A percentile compares a stretch with the other conserved stretches of the same genome.
phyloP scores from a whole-genome alignment of 495 filamentous ascomycete species.

The Chaetomidium leptoderma region DNA sequence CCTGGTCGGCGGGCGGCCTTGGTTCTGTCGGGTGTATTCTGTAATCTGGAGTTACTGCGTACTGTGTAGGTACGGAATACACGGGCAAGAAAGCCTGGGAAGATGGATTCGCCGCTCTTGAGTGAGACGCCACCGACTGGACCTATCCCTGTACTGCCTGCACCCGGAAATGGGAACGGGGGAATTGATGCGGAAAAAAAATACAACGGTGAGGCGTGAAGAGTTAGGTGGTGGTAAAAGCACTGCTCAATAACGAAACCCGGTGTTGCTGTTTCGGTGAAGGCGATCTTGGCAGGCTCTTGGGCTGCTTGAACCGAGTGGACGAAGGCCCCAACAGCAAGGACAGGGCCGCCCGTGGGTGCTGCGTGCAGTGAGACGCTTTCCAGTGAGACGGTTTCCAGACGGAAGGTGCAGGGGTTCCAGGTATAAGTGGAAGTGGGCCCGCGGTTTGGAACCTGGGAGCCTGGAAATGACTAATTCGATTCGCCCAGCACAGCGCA shows the following conservation, averaged over 20 bases:
- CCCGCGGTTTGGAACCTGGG: no score
- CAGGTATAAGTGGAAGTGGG: slow-evolving; percentile 18
- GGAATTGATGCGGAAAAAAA: no score
- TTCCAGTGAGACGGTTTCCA: slow-evolving; percentile 9
- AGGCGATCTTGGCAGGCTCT: no score
- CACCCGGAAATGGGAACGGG: no score
- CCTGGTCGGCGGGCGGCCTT: no score
- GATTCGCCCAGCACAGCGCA: background rate
- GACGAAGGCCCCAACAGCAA: background rate
- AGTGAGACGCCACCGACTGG: background rate
- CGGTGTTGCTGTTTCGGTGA: background rate
- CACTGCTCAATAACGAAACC: background rate
- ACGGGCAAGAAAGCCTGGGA: no score
- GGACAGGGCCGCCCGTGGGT: slow-evolving; percentile 2
- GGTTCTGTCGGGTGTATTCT: no score
- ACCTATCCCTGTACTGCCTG: no score
- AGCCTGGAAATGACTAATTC: slow-evolving; percentile 14
- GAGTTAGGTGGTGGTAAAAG: no score
- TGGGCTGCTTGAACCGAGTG: background rate
- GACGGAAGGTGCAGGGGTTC: slow-evolving; percentile 14
- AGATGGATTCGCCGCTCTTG: slow-evolving; percentile 5
- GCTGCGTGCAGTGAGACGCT: background rate
- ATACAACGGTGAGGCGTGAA: background rate
- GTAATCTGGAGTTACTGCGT: no score
- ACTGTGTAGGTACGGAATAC: no score